These are phyloP conservation scores for Apiospora kogelbergensis DNA, from an alignment of 2,329 filamentous ascomycete species.

Conservation along the genomic window DNA sequence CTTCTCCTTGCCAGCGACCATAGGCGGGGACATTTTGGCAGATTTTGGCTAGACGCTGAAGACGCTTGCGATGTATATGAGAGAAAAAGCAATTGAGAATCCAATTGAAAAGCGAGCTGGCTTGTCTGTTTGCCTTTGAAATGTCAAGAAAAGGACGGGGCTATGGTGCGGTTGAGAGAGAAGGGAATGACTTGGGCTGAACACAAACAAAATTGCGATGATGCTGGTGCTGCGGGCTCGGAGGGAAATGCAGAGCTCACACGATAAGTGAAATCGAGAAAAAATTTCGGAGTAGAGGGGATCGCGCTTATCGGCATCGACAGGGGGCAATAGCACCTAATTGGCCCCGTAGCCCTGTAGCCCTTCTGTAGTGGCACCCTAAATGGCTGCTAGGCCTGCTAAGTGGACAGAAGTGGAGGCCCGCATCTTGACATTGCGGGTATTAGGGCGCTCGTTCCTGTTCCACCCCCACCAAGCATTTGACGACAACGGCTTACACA, in stretches of 20 bases:
- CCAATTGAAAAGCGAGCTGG: not conserved
- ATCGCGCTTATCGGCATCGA: not conserved
- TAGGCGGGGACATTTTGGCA: slow-evolving; percentile 62
- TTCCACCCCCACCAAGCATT: not conserved
- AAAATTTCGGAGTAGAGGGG: slow-evolving; percentile 1
- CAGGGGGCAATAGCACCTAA: not conserved
- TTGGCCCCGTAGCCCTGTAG: not conserved
- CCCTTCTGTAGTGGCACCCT: not conserved
- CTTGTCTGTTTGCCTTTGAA: not conserved
- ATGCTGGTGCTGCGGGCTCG: not conserved
- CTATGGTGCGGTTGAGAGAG: not conserved
- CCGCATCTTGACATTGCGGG: not conserved
- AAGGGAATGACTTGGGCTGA: not conserved
- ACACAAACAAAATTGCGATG: not conserved
- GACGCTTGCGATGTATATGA: not conserved
- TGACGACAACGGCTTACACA: not conserved
- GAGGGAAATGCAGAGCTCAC: not conserved
- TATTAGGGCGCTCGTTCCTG: not conserved
- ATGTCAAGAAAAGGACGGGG: not conserved
- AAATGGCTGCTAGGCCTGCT: not conserved
- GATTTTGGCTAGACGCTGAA: not conserved
- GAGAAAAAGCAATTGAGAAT: not conserved
- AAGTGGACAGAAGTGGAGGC: not conserved
- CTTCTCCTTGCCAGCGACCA: slow-evolving; percentile 57
- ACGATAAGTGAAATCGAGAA: not conserved